Conservation (phyloP, 495 filamentous ascomycete genomes). For the Aspergillus biplanus region DNA sequence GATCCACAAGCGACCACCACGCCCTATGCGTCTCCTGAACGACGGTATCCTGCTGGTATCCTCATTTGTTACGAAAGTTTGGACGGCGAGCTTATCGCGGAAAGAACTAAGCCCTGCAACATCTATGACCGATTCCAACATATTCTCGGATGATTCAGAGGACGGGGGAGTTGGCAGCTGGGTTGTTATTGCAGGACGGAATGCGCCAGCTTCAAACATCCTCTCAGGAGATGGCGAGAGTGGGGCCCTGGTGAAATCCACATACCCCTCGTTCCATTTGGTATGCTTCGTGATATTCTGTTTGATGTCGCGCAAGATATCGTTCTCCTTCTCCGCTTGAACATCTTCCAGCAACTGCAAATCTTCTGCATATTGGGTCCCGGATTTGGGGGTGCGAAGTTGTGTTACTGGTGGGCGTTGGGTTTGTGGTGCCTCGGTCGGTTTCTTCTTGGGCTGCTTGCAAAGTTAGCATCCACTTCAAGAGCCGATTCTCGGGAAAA, state of each 20-base stretch:
- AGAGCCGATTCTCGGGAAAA: not conserved
- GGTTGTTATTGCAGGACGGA: conserved; percentile 78
- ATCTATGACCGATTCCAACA: conserved; percentile 49
- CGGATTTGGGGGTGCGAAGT: conserved; percentile 69
- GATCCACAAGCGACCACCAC: conserved; percentile 78
- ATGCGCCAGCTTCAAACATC: conserved; percentile 59
- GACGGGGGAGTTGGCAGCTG: conserved; percentile 87
- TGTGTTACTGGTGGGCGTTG: conserved; percentile 61
- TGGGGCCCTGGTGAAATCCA: conserved; percentile 82
- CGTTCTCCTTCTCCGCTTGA: conserved; percentile 79
- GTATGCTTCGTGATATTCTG: conserved; percentile 79
- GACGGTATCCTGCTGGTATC: conserved; percentile 55
- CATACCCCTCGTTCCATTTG: conserved; percentile 82
- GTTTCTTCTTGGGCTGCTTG: conserved; percentile 71
- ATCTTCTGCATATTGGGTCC: conserved; percentile 68
- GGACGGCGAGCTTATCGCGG: conserved; percentile 53
- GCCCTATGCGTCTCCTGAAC: conserved; percentile 72
- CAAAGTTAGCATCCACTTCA: conserved; percentile 41
- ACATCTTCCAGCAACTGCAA: conserved; percentile 75
- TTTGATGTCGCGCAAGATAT: conserved; percentile 76
- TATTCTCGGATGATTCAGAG: conserved; percentile 67
- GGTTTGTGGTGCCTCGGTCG: conserved; percentile 53
- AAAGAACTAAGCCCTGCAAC: conserved; percentile 46
- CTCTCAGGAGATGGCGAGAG: conserved; percentile 69
- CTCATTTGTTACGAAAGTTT: conserved; percentile 50